Base-by-base conservation (phyloP, 305 asterid species). In the Ilex paraguariensis region DNA sequence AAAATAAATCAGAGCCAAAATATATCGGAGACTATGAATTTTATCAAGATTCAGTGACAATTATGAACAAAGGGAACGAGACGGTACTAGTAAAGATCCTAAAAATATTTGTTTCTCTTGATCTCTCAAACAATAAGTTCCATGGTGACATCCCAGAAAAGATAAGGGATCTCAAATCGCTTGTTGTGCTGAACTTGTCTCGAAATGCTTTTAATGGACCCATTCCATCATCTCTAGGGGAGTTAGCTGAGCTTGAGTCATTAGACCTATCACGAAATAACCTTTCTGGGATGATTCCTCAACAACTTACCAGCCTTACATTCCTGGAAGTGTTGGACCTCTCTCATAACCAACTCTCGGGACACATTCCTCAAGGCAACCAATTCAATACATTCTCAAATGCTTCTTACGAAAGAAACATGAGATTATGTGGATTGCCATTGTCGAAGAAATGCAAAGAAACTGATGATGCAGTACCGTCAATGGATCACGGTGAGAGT, bases 91-190 rank as follows among this genome's bases (percentile, higher is more conserved):
- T 56, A 6, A 56, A n/a, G 46, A 57, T 57, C 16, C 45, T 57
- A 17, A 57, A 30, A 9, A 31, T 57, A 13, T 57, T 57, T 36
- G 32, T 28, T 15, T 54, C 57, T 0, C 30, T 66, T 57, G 70
- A 66, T 66, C 10, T 66, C 59, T 66, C 70, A 45, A 66, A 58
- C 42, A 57, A 66, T 49, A 49, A 21, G 39, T 58, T 66, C 36
- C 53, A 17, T 33, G 70, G 70, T 39, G 16, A 50, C 14, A 58
- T 66, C 21, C 65, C 65, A 32, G 15, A 2, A 2, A 13, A 48
- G 42, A 13, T 66, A 12, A 63, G 44, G 46, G 32, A 14, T 13
- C 59, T 66, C 9, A 17, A 5, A 0, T 57, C 70, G 14, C 70
- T 57, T 57, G 21, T 46, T 45, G 45, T 66, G 28, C 59, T 66